These are phyloP conservation scores for Cytospora leucostoma DNA, from an alignment of 2,329 filamentous ascomycete genomes.

Conservation along the genomic window DNA sequence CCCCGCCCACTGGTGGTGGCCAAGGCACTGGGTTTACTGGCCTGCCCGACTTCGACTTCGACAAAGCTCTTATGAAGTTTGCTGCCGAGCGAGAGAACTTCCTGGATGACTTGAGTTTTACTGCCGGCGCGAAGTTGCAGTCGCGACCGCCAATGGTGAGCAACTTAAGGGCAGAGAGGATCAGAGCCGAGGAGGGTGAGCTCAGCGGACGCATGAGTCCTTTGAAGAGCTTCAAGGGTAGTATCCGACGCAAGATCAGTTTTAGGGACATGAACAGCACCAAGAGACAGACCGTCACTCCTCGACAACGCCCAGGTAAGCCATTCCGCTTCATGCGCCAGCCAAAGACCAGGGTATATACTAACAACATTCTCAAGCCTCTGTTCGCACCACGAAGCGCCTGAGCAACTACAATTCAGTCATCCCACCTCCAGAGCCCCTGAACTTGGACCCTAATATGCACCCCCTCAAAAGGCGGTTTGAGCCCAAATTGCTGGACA, in stretches of 20 bases:
- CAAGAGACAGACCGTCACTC: conserved; percentile 78
- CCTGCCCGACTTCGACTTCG: conserved; percentile 80
- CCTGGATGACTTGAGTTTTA: conserved; percentile 87
- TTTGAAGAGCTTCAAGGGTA: conserved; percentile 69
- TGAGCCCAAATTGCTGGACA: conserved; percentile 92
- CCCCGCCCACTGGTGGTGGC: conserved; percentile 26
- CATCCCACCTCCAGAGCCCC: conserved; percentile 87
- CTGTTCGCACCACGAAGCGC: conserved; percentile 77
- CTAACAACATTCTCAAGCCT: conserved; percentile 49
- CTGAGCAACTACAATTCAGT: conserved; percentile 98
- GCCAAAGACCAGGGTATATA: conserved; percentile 27
- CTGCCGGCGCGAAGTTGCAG: conserved; percentile 76
- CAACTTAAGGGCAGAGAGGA: conserved; percentile 78
- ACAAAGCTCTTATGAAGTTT: conserved; percentile 90
- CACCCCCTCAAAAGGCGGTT: conserved; percentile 92
- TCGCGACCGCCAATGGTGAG: conserved; percentile 71
- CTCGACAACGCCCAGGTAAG: conserved; percentile 75
- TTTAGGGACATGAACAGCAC: conserved; percentile 93
- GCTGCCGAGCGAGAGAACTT: conserved; percentile 94
- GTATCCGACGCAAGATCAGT: conserved; percentile 88
- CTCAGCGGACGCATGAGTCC: conserved; percentile 56
- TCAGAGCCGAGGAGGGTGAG: conserved; percentile 71
- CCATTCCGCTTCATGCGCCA: conserved; percentile 32
- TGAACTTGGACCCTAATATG: conserved; percentile 89
- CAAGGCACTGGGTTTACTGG: conserved; percentile 39